Conservation (phyloP, 116 monocot genomes). For the Cymodocea nodosa region DNA sequence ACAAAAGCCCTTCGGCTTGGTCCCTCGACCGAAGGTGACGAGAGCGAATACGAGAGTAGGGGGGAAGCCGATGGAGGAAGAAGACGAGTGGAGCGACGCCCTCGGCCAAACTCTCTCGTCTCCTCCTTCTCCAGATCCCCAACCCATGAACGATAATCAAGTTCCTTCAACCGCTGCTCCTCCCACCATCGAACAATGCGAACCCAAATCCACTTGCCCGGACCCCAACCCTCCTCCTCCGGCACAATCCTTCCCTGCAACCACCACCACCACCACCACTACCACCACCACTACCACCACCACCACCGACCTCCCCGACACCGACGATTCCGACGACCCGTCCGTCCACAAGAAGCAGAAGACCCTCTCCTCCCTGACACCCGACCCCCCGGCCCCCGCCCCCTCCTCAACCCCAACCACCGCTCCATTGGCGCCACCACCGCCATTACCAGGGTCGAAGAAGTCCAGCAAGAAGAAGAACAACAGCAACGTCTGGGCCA, state of each 20-base stretch:
- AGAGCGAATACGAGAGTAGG: neutral
- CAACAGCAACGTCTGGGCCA: conserved; percentile 80
- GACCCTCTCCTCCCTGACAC: conserved; percentile 26
- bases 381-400: conserved; percentile 7
- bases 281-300: neutral
- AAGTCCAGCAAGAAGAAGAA: conserved; percentile 60
- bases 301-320: conserved; percentile 1
- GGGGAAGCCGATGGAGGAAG: conserved; percentile 2
- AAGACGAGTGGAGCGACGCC: conserved; percentile 23
- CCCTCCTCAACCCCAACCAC: neutral
- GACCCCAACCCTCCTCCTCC: neutral
- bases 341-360: conserved; percentile 35
- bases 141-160: neutral
- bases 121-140: neutral
- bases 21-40: too few species aligned
- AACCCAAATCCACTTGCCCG: neutral
- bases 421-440: neutral
- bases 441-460: conserved; percentile 15
- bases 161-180: neutral
- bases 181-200: neutral
- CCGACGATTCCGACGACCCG: conserved; percentile 7
- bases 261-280: too few species aligned
- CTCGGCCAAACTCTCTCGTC: conserved; percentile 10
- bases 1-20: too few species aligned
- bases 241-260: neutral